Percentiles rank a stretch among this genome's conserved stretches.
phyloP scores from a whole-genome alignment of 352 stramenopile genomes.

The Phytophthora crassamura region DNA sequence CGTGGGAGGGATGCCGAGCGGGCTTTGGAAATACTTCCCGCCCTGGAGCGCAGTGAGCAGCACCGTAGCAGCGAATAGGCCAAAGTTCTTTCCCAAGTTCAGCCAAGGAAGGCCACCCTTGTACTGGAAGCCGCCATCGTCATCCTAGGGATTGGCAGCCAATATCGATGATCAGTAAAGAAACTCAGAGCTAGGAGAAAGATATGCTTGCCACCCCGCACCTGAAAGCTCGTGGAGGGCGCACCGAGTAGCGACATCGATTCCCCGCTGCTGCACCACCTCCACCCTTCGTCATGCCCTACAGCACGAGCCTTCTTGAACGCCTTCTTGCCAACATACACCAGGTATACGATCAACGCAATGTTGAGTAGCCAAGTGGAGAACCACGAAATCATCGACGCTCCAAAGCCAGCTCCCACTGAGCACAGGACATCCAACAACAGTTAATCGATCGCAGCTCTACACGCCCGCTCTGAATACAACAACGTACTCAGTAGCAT shows the following conservation, averaged over 20 bases:
- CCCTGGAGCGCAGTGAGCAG: conserved; percentile 91
- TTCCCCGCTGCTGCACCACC: conserved; percentile 38
- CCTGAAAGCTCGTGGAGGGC: conserved; percentile 37
- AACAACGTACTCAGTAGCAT: conserved; percentile 52
- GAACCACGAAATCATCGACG: conserved; percentile 90
- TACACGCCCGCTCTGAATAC: background rate
- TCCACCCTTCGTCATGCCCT: conserved; percentile 80
- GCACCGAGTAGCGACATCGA: conserved; percentile 40
- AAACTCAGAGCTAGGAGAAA: background rate
- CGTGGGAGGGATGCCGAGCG: conserved; percentile 90
- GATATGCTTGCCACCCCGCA: background rate
- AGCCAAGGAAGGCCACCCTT: conserved; percentile 48
- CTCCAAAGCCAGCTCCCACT: conserved; percentile 61
- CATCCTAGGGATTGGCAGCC: conserved; percentile 16
- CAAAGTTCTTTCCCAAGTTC: conserved; percentile 76
- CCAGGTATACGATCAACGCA: conserved; percentile 85
- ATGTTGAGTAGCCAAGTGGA: conserved; percentile 81
- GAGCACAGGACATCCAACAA: conserved; percentile 5
- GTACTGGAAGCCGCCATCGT: conserved; percentile 38
- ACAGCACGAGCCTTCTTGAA: conserved; percentile 81
- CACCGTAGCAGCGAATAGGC: conserved; percentile 84
- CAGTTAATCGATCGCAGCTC: conserved; percentile 3
- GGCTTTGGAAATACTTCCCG: conserved; percentile 82
- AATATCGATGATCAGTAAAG: background rate
- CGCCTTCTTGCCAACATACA: conserved; percentile 75